Evolutionary conservation across 1,284 basidiomycete genomes (phyloP).

Genomic region (Puccinia polysora): DNA sequence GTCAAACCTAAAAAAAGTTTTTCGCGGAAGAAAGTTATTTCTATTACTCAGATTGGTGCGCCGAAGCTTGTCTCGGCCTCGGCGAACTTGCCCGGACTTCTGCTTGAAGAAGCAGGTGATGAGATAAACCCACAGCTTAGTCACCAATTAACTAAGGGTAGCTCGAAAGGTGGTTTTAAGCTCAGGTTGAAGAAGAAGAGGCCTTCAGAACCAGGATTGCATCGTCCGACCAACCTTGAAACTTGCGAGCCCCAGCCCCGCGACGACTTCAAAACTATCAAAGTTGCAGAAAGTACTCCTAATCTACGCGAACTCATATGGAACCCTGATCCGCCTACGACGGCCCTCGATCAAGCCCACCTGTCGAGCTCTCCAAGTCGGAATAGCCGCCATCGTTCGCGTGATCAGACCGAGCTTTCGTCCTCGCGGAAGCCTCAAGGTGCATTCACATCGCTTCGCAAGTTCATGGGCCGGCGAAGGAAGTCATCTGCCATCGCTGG

Average conservation of each 20-base stretch:
- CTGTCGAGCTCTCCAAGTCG: background rate
- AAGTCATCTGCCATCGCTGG: no score
- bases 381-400: no score
- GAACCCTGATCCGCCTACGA: background rate
- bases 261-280: background rate
- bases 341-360: background rate
- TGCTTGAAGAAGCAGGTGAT: background rate
- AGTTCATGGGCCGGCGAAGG: conserved; percentile 14
- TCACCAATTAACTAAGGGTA: background rate
- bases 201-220: conserved; percentile 6
- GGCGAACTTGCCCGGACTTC: background rate
- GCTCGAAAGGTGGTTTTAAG: conserved; percentile 9
- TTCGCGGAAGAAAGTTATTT: conserved; percentile 11
- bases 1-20: background rate
- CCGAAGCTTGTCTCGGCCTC: conserved; percentile 25
- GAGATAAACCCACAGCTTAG: background rate
- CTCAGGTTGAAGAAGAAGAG: conserved; percentile 36
- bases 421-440: no score
- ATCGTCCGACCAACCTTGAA: background rate
- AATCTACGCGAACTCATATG: background rate
- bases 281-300: background rate
- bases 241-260: background rate
- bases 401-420: no score
- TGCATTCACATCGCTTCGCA: background rate
- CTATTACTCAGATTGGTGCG: conserved; percentile 7